These are phyloP conservation scores for Halenospora varia DNA, from an alignment of 495 filamentous ascomycete genomes.

Conservation along the genomic window DNA sequence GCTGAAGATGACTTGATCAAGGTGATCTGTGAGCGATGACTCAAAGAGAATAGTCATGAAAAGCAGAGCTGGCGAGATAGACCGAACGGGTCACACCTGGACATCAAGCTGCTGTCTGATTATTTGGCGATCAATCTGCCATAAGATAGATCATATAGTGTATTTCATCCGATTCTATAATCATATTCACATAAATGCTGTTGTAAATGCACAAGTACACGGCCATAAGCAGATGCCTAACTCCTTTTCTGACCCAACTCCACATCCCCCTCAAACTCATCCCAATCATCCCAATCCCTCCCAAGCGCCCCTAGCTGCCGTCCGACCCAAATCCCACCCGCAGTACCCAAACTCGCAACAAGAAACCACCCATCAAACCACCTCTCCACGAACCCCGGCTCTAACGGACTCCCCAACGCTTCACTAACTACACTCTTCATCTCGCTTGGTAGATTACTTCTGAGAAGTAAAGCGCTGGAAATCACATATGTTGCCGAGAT, in stretches of 20 bases:
- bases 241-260: conserved; percentile 66
- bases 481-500: conserved; percentile 79
- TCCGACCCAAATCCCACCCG: conserved; percentile 63
- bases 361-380: conserved; percentile 87
- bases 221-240: no score
- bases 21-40: no score
- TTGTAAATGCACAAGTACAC: no score
- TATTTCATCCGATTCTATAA: no score
- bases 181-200: no score
- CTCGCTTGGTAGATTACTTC: conserved; percentile 67
- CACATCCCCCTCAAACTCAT: conserved; percentile 55
- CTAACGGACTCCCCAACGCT: conserved; percentile 65
- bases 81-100: no score
- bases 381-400: conserved; percentile 68
- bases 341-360: conserved; percentile 55
- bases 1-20: no score
- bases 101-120: no score
- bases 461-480: conserved; percentile 63
- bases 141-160: no score
- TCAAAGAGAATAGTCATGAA: no score
- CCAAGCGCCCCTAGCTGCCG: conserved; percentile 43
- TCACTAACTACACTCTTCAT: conserved; percentile 67
- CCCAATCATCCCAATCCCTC: conserved; percentile 54
- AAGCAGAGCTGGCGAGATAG: no score
- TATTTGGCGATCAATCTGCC: no score